Evolutionary conservation across 1,139 yeast genomes (phyloP), one percentile per base, ranked within the genome.

Genomic region (Scheffersomyces titani): DNA sequence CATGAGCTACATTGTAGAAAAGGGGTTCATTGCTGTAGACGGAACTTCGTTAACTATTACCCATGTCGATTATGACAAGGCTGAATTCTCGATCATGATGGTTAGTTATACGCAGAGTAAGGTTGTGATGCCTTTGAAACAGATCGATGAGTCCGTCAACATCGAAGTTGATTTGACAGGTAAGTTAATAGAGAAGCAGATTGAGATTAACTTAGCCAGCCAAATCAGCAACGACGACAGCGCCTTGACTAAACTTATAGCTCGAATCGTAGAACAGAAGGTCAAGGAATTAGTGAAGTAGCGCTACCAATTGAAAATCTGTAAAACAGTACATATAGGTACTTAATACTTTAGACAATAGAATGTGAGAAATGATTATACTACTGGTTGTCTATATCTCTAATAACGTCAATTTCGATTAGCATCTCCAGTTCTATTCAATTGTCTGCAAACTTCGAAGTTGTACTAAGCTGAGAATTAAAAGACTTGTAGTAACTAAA

Each of bases 91-190:
- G 54, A 92, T 94, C 57, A 91, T 93, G 89, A 87, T 94, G 87
- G 90, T 94, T 56, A 89, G 92, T 54, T 93, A 93, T 71, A 93
- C 98, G 0, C 99, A 94, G 73, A 83, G 79, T 19, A 88, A 87
- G 71, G 97, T 94, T 44, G 81, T 89, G 3, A 76, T 92, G 74
- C 88, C 97, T 9, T 63, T 69, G 57, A 93, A 92, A 69, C 60
- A 72, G 4, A 68, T 83, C 2, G 93, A 92, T 1, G 89, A 83
- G 48, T 64, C 70, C 21, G 96, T 94, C 51, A 96, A 94, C 66
- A 87, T 96, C 54, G 99, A 94, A 74, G 99, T 94, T 22, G 99
- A 94, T 71, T 78, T 93, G 55, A 90, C 96, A 53, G 99, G 98
- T 21, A 94, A 94, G 73, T 81, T 93, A 61, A 86, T 94, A 60